phyloP scores from a whole-genome alignment of 1,139 yeast genomes.

The Hyphopichia buzzinii region DNA sequence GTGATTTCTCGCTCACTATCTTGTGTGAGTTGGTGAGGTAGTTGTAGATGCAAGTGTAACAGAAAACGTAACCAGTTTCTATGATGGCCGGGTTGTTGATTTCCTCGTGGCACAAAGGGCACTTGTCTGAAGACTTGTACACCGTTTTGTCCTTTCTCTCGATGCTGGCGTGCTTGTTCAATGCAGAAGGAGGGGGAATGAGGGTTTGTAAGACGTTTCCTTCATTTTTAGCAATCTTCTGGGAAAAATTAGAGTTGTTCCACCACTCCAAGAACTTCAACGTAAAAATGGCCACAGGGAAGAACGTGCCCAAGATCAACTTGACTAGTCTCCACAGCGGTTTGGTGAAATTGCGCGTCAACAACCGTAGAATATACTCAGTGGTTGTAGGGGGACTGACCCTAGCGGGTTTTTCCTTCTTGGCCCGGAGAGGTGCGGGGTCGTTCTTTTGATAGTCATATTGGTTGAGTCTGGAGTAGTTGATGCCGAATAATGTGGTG shows the following conservation, averaged over 20 bases:
- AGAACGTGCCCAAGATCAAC: slow-evolving; percentile 49
- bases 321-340: slow-evolving; percentile 43
- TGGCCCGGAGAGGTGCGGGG: slow-evolving; percentile 14
- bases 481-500: slow-evolving; percentile 61
- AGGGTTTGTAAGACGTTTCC: slow-evolving; percentile 48
- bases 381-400: slow-evolving; percentile 53
- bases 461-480: slow-evolving; percentile 66
- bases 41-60: slow-evolving; percentile 81
- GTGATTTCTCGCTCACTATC: slow-evolving; percentile 23
- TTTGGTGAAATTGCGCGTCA: slow-evolving; percentile 28
- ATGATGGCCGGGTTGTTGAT: slow-evolving; percentile 80
- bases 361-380: slow-evolving; percentile 37
- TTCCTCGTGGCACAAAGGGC: slow-evolving; percentile 71
- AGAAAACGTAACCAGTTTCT: slow-evolving; percentile 89
- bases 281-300: slow-evolving; percentile 83
- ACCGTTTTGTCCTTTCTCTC: slow-evolving; percentile 13
- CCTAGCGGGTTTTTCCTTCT: slow-evolving; percentile 22
- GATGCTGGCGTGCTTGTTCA: slow-evolving; percentile 13
- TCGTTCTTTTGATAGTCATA: slow-evolving; percentile 60
- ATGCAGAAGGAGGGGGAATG: slow-evolving; percentile 53
- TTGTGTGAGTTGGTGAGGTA: slow-evolving; percentile 52
- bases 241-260: slow-evolving; percentile 76
- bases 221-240: slow-evolving; percentile 54
- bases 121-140: slow-evolving; percentile 38
- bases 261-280: slow-evolving; percentile 95